These are phyloP conservation scores for Jaminaea rosea DNA, from an alignment of 1,284 basidiomycete species.

Conservation along the genomic window DNA sequence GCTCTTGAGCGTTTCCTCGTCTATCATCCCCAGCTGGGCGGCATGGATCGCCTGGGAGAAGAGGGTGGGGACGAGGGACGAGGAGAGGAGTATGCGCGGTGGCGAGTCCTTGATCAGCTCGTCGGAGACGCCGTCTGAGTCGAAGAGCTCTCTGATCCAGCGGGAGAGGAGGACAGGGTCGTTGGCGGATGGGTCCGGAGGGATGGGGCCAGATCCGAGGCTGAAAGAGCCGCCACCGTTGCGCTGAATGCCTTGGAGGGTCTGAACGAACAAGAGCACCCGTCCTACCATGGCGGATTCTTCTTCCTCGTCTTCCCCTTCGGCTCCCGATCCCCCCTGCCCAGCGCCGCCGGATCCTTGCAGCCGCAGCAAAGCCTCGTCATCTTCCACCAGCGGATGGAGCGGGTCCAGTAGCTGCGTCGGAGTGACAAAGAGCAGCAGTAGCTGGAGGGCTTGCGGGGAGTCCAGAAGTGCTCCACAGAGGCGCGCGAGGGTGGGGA, in stretches of 20 bases:
- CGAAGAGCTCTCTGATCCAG: constrained; percentile 48
- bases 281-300: neutral
- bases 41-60: constrained; percentile 52
- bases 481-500: neutral
- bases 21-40: constrained; percentile 49
- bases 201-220: neutral
- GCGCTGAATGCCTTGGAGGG: neutral
- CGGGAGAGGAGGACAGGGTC: constrained; percentile 24
- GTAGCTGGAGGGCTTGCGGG: neutral
- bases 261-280: neutral
- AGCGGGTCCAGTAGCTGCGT: neutral
- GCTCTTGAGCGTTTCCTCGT: constrained; percentile 51
- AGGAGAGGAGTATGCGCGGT: constrained; percentile 48
- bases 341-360: too few species aligned
- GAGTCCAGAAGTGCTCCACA: neutral
- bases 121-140: constrained; percentile 48
- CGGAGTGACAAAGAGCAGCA: neutral
- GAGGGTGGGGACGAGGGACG: constrained; percentile 51
- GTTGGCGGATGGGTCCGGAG: neutral
- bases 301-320: neutral
- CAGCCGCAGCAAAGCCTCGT: neutral
- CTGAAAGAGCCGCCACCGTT: neutral
- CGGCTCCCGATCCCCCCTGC: neutral
- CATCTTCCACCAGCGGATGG: neutral
- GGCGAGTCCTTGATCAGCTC: constrained; percentile 49